Evolutionary conservation across 495 filamentous ascomycete species (phyloP).

Genomic region (Penicillium verhagenii): DNA sequence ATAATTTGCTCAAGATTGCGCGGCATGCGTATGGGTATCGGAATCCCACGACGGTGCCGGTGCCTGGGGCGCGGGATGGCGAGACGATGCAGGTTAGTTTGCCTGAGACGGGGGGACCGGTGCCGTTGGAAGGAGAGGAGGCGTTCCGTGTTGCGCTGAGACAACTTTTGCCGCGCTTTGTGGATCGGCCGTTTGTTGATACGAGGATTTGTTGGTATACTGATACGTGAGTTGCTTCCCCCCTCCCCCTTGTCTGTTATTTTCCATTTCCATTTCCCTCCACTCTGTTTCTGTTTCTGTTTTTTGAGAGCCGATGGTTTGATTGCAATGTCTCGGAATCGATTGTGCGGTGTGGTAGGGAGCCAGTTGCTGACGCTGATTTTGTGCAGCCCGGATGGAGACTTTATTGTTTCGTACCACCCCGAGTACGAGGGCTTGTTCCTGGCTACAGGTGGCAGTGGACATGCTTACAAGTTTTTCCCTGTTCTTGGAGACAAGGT

Average conservation of each 20-base stretch:
- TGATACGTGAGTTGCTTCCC: constrained; percentile 58
- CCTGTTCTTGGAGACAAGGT: constrained; percentile 80
- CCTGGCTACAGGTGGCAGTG: constrained; percentile 79
- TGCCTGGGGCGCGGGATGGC: constrained; percentile 19
- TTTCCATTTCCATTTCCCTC: too few relatives aligned
- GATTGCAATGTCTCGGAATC: too few relatives aligned
- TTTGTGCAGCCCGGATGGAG: constrained; percentile 53
- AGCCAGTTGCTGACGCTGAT: not conserved
- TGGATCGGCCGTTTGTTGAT: constrained; percentile 59
- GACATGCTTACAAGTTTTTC: constrained; percentile 88
- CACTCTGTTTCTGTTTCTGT: too few relatives aligned
- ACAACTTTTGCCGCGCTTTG: constrained; percentile 61
- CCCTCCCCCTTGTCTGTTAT: not conserved
- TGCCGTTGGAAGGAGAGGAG: constrained; percentile 60
- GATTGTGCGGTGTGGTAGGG: too few relatives aligned
- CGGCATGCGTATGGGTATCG: constrained; percentile 80
- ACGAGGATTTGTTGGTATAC: constrained; percentile 90
- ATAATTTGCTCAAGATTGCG: constrained; percentile 75
- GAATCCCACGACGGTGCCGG: constrained; percentile 57
- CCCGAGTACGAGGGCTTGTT: constrained; percentile 67
- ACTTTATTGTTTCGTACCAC: constrained; percentile 80
- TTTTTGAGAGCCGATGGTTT: too few relatives aligned
- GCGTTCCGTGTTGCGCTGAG: constrained; percentile 61
- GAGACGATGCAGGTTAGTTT: constrained; percentile 42
- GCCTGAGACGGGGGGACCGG: constrained; percentile 34